phyloP scores from a whole-genome alignment of 2,329 filamentous ascomycete genomes.

The Hypomyces rosellus region DNA sequence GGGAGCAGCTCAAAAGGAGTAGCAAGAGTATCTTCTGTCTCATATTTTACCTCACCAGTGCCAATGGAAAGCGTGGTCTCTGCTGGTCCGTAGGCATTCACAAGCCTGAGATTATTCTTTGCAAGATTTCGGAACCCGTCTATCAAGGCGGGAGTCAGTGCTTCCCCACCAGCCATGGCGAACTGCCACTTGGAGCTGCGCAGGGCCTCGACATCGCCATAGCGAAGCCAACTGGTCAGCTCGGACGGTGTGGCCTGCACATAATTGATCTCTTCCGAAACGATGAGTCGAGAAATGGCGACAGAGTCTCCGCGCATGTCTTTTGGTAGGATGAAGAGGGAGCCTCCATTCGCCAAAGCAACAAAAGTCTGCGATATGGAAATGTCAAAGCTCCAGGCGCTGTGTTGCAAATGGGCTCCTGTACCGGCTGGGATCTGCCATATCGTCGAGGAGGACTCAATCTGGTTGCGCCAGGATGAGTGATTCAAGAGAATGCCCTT shows the following conservation, averaged over 20 bases:
- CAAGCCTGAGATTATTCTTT: conserved; percentile 7
- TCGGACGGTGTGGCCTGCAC: conserved; percentile 37
- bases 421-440: too few relatives aligned
- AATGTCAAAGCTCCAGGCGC: conserved; percentile 32
- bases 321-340: conserved; percentile 25
- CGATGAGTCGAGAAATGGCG: conserved; percentile 30
- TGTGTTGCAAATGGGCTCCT: conserved; percentile 26
- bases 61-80: too few relatives aligned
- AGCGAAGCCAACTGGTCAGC: conserved; percentile 25
- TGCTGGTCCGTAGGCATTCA: conserved; percentile 23
- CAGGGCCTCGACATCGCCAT: conserved; percentile 10
- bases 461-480: conserved; percentile 18
- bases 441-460: conserved; percentile 13
- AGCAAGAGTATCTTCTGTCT: too few relatives aligned
- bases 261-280: conserved; percentile 27
- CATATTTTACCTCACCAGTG: too few relatives aligned
- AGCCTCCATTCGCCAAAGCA: conserved; percentile 28
- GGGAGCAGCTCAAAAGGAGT: background rate
- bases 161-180: conserved; percentile 24
- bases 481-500: conserved; percentile 35
- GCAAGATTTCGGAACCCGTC: conserved; percentile 4
- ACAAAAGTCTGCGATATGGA: conserved; percentile 29
- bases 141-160: conserved; percentile 11
- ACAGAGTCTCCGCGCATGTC: conserved; percentile 22
- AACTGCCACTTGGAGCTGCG: conserved; percentile 15